Evolutionary conservation across 1,139 yeast species (phyloP).

Genomic region (Taphrina populina): DNA sequence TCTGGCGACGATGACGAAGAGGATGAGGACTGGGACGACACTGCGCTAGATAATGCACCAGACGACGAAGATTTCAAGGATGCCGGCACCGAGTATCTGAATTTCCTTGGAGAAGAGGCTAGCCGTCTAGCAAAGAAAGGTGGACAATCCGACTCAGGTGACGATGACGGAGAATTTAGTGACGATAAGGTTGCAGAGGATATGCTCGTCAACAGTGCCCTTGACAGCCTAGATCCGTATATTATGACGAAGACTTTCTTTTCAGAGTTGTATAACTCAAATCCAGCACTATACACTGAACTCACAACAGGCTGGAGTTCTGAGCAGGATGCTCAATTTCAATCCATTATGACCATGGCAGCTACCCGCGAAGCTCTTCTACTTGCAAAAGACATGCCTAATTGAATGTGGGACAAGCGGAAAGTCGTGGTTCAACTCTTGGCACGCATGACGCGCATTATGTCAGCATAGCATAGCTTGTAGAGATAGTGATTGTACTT

Average conservation of each 20-base stretch:
- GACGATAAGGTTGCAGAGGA: constrained; percentile 72
- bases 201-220: constrained; percentile 72
- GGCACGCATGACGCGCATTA: too few relatives aligned
- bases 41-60: constrained; percentile 49
- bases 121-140: constrained; percentile 38
- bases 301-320: constrained; percentile 23
- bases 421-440: too few relatives aligned
- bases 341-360: constrained; percentile 28
- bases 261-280: constrained; percentile 43
- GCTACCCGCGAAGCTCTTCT: constrained; percentile 4
- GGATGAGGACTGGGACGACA: constrained; percentile 50
- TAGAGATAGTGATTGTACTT: too few relatives aligned
- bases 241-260: constrained; percentile 52
- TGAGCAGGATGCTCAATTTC: constrained; percentile 24
- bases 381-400: constrained; percentile 1
- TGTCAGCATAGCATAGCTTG: too few relatives aligned
- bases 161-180: constrained; percentile 47
- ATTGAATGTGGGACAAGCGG: too few relatives aligned
- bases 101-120: constrained; percentile 43
- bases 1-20: constrained; percentile 44
- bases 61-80: constrained; percentile 47
- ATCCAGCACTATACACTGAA: constrained; percentile 37
- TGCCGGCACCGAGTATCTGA: constrained; percentile 45
- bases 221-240: constrained; percentile 71
- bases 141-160: constrained; percentile 38